Evolutionary conservation across 305 asterid species (phyloP), one percentile per base, ranked within the genome.

Genomic region (Nicotiana rustica): DNA sequence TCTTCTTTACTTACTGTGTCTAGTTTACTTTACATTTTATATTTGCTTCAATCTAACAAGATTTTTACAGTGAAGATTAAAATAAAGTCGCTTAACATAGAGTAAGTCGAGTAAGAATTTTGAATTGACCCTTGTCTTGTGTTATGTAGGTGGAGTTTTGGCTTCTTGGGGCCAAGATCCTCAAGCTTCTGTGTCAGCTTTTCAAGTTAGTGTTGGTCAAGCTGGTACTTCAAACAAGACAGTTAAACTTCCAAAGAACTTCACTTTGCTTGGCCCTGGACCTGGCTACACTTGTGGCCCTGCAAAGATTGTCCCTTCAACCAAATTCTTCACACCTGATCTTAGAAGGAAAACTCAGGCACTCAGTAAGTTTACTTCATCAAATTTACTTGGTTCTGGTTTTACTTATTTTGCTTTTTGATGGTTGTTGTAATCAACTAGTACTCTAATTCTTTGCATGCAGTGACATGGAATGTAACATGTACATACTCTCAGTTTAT

Each of bases 261-360:
- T 78, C 82, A 38, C 71, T 44, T 78, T 78, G 55, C 70, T 59
- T 35, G 82, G 55, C 5, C 82, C 82, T 38, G 71, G 82, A 64
- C 93, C 90, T 0, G 98, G 98, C 0, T 94, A 94, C 85, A 92
- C 97, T 73, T 92, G 98, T 81, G 96, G 96, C 49, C 97, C 97
- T 4, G 96, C 98, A 6, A 92, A 94, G 89, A 60, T 88, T 59
- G 97, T 92, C 68, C 98, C 95, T 56, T 86, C 97, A 0, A 92
- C 98, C 1, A 88, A 83, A 52, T 94, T 92, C 70, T 91, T 92
- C 84, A 90, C 96, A 1, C 67, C 97, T 18, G 98, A 94, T 85
- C 92, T 91, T 2, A 89, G 96, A 12, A 86, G 97, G 82, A 94
- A 91, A 78, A 92, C 97, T 67, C 97, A 94, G 67, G 92, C 96